Conservation (phyloP, 169 alveolate genomes). For the Eimeria mitis region DNA sequence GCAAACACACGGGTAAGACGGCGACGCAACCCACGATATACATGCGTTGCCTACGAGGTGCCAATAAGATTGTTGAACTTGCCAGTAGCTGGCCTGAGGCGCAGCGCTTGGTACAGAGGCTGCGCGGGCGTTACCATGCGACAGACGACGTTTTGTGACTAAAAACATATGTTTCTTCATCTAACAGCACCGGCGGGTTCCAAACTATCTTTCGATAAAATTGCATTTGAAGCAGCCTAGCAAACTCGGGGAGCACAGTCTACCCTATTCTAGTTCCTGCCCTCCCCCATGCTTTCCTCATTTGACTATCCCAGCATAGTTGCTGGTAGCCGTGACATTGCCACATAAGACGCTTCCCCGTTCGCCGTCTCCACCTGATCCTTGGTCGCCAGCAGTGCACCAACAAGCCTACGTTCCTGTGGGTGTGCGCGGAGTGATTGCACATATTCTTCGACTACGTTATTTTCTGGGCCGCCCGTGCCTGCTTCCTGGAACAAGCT, state of each 20-base stretch:
- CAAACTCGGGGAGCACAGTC: slow-evolving; percentile 15
- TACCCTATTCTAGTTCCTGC: background rate
- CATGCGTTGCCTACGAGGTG: slow-evolving; percentile 5
- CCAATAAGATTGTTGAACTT: background rate
- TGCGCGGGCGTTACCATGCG: background rate
- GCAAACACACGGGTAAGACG: background rate
- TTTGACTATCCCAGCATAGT: slow-evolving; percentile 27
- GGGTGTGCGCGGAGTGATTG: slow-evolving; percentile 82
- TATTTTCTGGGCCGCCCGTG: slow-evolving; percentile 41
- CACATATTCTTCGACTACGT: slow-evolving; percentile 67
- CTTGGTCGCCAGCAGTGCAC: slow-evolving; percentile 63
- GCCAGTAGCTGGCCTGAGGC: slow-evolving; percentile 14
- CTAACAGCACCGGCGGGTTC: background rate
- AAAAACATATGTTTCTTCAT: background rate
- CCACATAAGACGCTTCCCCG: slow-evolving; percentile 56
- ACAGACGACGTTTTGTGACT: background rate
- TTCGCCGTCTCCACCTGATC: slow-evolving; percentile 70
- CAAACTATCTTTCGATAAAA: background rate
- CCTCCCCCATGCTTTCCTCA: background rate
- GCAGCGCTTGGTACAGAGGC: background rate
- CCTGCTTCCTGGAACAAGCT: slow-evolving; percentile 47
- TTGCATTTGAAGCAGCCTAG: background rate
- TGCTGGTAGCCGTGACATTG: slow-evolving; percentile 72
- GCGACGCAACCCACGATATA: background rate
- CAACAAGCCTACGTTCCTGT: slow-evolving; percentile 71